A percentile compares a stretch with the other conserved stretches of the same genome.
Conservation (phyloP, 768 basidiomycete genomes). For the Pholiota conissans region DNA sequence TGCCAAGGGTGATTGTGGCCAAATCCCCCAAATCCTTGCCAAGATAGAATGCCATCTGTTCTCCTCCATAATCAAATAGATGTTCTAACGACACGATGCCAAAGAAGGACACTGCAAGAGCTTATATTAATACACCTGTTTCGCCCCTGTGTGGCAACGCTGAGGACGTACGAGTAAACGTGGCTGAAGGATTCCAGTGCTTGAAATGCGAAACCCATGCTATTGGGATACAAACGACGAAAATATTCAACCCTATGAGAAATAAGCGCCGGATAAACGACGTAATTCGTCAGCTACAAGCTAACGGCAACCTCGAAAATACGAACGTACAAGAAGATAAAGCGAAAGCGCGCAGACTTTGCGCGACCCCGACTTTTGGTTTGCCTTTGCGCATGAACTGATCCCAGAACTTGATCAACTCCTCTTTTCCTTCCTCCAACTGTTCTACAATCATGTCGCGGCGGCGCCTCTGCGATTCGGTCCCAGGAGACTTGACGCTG, state of each 20-base stretch:
- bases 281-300: not conserved
- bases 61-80: conserved; percentile 65
- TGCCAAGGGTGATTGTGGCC: conserved; percentile 63
- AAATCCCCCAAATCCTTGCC: conserved; percentile 69
- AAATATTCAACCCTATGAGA: conserved; percentile 53
- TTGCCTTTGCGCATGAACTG: conserved; percentile 50
- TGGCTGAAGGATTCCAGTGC: conserved; percentile 34
- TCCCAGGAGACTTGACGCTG: conserved; percentile 11
- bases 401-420: conserved; percentile 36
- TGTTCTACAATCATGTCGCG: conserved; percentile 15
- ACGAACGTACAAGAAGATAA: conserved; percentile 49
- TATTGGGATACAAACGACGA: conserved; percentile 57
- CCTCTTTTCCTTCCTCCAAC: conserved; percentile 21
- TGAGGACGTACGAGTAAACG: conserved; percentile 44
- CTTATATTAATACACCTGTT: not conserved
- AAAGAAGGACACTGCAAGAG: conserved; percentile 55
- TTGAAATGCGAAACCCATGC: conserved; percentile 61
- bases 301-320: not conserved
- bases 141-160: not conserved
- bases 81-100: conserved; percentile 66
- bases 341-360: conserved; percentile 45
- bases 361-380: conserved; percentile 38
- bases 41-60: conserved; percentile 55
- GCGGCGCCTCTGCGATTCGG: conserved; percentile 16
- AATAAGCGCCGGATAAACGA: not conserved